Evolutionary conservation across 768 basidiomycete genomes (phyloP).

Genomic region (Amanita phalloides): DNA sequence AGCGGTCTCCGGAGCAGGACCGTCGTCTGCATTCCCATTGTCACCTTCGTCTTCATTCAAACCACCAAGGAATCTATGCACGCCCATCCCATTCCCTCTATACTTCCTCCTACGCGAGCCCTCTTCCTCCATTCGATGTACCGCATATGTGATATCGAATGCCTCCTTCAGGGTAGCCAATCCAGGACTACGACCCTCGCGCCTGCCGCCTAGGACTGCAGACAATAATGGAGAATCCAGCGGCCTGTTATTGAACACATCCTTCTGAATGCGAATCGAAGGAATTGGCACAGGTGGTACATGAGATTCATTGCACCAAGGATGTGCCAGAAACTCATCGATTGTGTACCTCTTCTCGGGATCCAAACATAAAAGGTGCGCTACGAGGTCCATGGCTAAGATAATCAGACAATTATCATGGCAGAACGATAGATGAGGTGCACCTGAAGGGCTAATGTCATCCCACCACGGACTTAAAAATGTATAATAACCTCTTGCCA

Average conservation of each 20-base stretch:
- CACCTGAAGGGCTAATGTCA: conserved; percentile 77
- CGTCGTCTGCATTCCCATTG: conserved; percentile 19
- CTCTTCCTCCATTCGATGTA: conserved; percentile 99
- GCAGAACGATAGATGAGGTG: conserved; percentile 8
- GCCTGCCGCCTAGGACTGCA: conserved; percentile 62
- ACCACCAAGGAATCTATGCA: conserved; percentile 66
- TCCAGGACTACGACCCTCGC: conserved; percentile 84
- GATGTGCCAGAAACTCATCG: conserved; percentile 93
- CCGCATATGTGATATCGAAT: conserved; percentile 97
- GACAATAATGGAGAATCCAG: conserved; percentile 89
- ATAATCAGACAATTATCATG: background rate
- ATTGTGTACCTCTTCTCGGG: conserved; percentile 94
- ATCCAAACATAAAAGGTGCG: conserved; percentile 91
- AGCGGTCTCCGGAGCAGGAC: conserved; percentile 7
- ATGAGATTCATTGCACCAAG: conserved; percentile 78
- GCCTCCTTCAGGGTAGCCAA: conserved; percentile 92
- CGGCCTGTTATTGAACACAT: conserved; percentile 25
- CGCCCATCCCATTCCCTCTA: conserved; percentile 72
- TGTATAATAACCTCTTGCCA: conserved; percentile 94
- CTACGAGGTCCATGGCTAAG: conserved; percentile 89
- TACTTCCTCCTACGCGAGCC: conserved; percentile 79
- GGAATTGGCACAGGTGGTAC: conserved; percentile 63
- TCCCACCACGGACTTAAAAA: conserved; percentile 99
- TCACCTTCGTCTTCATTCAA: conserved; percentile 86
- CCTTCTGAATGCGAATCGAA: conserved; percentile 24